Base-by-base conservation (phyloP, 225 moss, liverwort and hornwort species). In the Climacium dendroides region DNA sequence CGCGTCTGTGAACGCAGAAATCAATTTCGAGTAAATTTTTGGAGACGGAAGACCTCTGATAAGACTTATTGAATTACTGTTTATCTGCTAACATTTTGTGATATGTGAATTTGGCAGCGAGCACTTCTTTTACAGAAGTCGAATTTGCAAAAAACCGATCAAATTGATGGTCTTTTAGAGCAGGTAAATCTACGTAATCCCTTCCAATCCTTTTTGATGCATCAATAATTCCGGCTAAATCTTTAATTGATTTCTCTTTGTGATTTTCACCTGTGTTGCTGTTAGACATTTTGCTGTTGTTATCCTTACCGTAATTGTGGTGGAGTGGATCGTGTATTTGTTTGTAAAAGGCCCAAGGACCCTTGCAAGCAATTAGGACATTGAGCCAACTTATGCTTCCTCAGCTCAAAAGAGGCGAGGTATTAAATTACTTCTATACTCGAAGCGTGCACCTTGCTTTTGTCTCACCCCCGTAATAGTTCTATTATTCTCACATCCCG, bases 381-480 rank as follows among this genome's bases (percentile, higher is more conserved):
- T 92, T 97, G 50, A 91, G 94, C 84, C 92, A 97, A 89, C 94
- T 97, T 85, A 94, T 97, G 88, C 92, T 97, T 85, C 96, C 96
- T 84, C 97, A 96, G 54, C 90, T 97, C 79, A 96, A 94, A 94
- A 92, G 93, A 97, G 96, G 97, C 96, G 97, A 96, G 97, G 97
- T 97, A 94, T 90, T 87, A 89, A 87, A 87, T 87, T 91, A 81
- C 89, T 61, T 85, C 76, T 74, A 41, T n/a, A 61, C 87, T 79
- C 47, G 9, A 75, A 35, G 35, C 71, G 30, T 82, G 57, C 63
- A 71, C 48, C 25, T 63, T 78, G 28, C 48, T 37, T 61, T 84
- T 87, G 45, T 41, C 79, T 66, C 52, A 45, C 83, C 28, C 25
- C 70, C 37, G 37, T 74, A 72, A 32, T 77, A 58, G 72, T 78